Evolutionary conservation across 371 early-diverging fungal genomes (phyloP).

Genomic region (Mortierella sp.): DNA sequence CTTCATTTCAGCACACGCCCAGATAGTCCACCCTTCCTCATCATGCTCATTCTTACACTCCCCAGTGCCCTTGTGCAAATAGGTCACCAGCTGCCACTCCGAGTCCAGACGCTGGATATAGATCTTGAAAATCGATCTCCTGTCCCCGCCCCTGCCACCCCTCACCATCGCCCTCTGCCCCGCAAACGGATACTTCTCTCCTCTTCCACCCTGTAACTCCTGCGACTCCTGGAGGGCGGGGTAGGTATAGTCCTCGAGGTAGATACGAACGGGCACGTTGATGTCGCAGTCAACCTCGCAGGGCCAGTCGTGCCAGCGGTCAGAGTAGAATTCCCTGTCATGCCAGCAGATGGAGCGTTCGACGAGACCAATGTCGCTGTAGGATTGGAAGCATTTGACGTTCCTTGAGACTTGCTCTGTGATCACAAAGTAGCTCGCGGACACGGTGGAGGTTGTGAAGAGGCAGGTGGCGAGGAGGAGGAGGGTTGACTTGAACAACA

Average conservation of each 20-base stretch:
- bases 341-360: conserved; percentile 19
- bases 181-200: neutral
- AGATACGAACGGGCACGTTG: conserved; percentile 12
- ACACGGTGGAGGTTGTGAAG: neutral
- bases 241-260: conserved; percentile 14
- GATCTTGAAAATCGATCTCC: conserved; percentile 16
- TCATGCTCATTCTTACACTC: conserved; percentile 21
- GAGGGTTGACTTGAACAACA: neutral
- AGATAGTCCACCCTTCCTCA: conserved; percentile 14
- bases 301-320: conserved; percentile 23
- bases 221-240: neutral
- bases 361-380: conserved; percentile 17
- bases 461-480: neutral
- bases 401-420: conserved; percentile 9
- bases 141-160: neutral
- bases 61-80: conserved; percentile 18
- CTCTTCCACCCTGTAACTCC: neutral
- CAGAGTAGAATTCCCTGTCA: conserved; percentile 17
- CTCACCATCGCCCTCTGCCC: neutral
- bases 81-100: conserved; percentile 23
- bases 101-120: conserved; percentile 21
- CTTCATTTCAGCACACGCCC: conserved; percentile 25
- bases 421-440: conserved; percentile 9
- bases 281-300: conserved; percentile 19
- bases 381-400: conserved; percentile 22